Evolutionary conservation across 78 protist genomes (phyloP), one percentile per base, ranked within the genome.

Genomic region (Speleostelium caveatum): DNA sequence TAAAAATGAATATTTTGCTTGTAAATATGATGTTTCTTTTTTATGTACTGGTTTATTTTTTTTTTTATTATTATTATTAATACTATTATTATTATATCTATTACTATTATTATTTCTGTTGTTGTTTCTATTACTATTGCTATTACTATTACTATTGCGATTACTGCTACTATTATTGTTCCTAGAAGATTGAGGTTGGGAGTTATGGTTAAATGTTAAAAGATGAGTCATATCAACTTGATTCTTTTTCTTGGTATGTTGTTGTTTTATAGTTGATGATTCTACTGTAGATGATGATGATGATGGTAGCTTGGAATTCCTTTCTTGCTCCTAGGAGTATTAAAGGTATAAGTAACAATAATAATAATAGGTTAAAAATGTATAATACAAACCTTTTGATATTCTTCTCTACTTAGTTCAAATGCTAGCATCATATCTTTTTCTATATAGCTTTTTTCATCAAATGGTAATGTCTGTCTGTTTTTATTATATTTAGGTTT

Each of bases 1-100:
- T 42, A 69, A 45, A 58, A 83, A 83, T 56, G 55, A 71, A 69
- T 83, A 83, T 49, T 83, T 83, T 83, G 91, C 68, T 69, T 83
- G 77, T 59, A 83, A 45, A 59, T 60, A 83, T 35, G 66, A 36
- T n/a, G 33, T 24, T 53, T 35, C 10, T 19, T 14, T 36, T 32
- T 33, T 33, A 6, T 32, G 3, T 16, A 6, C 5, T 33, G 3
- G 69, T 7, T 62, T 24, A 17, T 68, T 12, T 49, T 45, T 4
- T 24, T 39, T 58, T 32, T 12, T 32, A 10, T 24, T 73, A 39
- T 36, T 33, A n/a, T 73, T 7, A 16, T 22, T 56, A 53, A 30
- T 21, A n/a, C 22, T 33, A 56, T 33, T 16, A 38, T 33, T 4
- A 38, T 53, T 30, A 55, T 35, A 5, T 41, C 45, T 36, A 73